Evolutionary conservation across 768 basidiomycete genomes (phyloP).

Genomic region (Lentinula edodes): DNA sequence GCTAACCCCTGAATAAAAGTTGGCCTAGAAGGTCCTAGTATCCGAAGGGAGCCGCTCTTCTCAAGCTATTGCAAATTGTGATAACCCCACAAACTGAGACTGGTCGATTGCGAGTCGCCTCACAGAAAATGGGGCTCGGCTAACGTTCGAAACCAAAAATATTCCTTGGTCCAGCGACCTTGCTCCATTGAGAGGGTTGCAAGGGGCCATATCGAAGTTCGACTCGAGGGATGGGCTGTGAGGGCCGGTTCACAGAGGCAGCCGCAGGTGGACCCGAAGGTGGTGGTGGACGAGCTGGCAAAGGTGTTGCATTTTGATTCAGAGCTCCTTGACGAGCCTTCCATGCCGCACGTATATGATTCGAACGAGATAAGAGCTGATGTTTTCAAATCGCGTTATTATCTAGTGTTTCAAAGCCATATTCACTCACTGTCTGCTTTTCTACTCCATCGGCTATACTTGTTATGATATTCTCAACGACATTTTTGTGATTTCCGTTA

Average conservation of each 20-base stretch:
- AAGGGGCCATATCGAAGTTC: slow-evolving; percentile 63
- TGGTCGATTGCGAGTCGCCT: not conserved
- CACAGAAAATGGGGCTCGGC: slow-evolving; percentile 10
- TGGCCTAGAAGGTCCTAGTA: not conserved
- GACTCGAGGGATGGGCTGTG: slow-evolving; percentile 17
- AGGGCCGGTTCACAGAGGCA: slow-evolving; percentile 11
- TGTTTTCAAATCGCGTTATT: slow-evolving; percentile 4
- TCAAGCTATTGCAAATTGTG: not conserved
- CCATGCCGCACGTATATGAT: slow-evolving; percentile 66
- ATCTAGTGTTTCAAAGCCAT: not conserved
- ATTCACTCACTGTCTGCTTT: slow-evolving; percentile 63
- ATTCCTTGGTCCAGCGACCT: slow-evolving; percentile 58
- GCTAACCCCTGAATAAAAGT: not conserved
- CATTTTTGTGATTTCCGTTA: slow-evolving; percentile 79
- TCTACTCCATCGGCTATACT: slow-evolving; percentile 95
- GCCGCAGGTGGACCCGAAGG: slow-evolving; percentile 16
- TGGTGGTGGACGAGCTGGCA: slow-evolving; percentile 18
- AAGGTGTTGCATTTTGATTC: slow-evolving; percentile 16
- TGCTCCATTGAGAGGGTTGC: slow-evolving; percentile 62
- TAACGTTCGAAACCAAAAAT: slow-evolving; percentile 67
- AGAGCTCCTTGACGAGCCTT: slow-evolving; percentile 51
- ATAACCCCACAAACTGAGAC: not conserved
- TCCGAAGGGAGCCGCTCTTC: not conserved
- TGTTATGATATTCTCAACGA: slow-evolving; percentile 84
- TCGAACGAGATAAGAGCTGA: slow-evolving; percentile 65